phyloP scores from a whole-genome alignment of 2,329 filamentous ascomycete genomes.

The Fusarium hostae region DNA sequence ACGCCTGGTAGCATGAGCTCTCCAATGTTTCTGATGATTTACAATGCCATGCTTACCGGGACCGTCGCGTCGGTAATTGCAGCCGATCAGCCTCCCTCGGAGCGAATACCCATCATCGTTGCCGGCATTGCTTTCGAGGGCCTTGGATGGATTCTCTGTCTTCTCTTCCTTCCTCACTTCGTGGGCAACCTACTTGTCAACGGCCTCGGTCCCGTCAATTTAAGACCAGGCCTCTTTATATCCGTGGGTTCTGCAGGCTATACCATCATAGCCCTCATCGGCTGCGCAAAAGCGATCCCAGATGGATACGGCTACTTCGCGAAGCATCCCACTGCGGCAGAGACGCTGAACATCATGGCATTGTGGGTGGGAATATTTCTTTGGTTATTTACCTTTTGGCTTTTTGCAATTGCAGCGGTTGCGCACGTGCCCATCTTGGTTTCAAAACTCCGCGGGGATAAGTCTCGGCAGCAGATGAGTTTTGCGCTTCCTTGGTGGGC shows the following conservation, averaged over 20 bases:
- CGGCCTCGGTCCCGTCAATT: neutral
- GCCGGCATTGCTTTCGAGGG: neutral
- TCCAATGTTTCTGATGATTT: conserved; percentile 14
- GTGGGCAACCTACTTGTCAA: neutral
- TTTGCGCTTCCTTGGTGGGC: conserved; percentile 10
- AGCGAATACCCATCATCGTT: neutral
- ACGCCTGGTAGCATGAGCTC: conserved; percentile 4
- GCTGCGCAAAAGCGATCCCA: conserved; percentile 4
- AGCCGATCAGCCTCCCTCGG: neutral
- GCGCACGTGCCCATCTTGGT: conserved; percentile 1
- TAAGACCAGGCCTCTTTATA: neutral
- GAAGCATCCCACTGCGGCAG: neutral
- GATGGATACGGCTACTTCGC: conserved; percentile 1
- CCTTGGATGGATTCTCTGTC: neutral
- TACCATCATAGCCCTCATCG: conserved; percentile 4
- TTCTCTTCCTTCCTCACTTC: neutral
- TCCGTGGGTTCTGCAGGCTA: conserved; percentile 5
- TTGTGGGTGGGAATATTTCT: conserved; percentile 12
- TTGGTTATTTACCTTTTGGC: conserved; percentile 5
- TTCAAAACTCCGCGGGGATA: neutral
- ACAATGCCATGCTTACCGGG: neutral
- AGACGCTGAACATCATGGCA: neutral
- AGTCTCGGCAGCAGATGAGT: neutral
- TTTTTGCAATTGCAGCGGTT: neutral
- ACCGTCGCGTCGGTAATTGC: conserved; percentile 1